A percentile compares a stretch with the other conserved stretches of the same genome.
phyloP scores from a whole-genome alignment of 2,329 filamentous ascomycete genomes.

The Ascochyta koolunga region DNA sequence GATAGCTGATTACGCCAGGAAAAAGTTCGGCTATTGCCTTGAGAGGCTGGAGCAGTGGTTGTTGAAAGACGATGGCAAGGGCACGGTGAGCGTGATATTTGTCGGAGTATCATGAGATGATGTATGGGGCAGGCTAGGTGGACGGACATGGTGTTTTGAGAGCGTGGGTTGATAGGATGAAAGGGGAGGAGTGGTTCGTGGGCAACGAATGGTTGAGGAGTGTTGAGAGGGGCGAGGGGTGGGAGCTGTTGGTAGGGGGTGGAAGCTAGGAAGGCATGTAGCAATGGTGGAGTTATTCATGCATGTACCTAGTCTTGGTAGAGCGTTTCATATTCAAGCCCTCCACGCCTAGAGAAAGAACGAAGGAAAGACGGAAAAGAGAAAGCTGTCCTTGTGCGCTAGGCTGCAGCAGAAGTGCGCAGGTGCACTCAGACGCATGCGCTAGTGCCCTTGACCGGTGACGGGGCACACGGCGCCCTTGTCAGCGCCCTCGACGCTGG shows the following conservation, averaged over 20 bases:
- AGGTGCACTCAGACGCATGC: too few relatives aligned
- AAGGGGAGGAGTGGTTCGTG: conserved; percentile 18
- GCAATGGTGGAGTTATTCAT: too few relatives aligned
- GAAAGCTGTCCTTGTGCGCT: too few relatives aligned
- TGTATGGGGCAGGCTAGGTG: conserved; percentile 21
- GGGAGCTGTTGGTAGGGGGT: neutral
- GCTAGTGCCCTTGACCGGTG: conserved; percentile 40
- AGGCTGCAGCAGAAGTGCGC: neutral
- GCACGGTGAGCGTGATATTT: neutral
- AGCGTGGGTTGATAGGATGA: conserved; percentile 13
- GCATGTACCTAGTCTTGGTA: neutral
- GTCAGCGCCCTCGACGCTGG: conserved; percentile 47
- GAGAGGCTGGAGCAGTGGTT: conserved; percentile 21
- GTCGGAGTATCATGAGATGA: conserved; percentile 12
- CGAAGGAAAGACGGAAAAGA: too few relatives aligned
- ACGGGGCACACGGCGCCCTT: conserved; percentile 51
- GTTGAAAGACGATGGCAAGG: conserved; percentile 10
- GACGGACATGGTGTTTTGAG: conserved; percentile 21
- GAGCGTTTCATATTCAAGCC: neutral
- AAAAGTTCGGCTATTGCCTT: conserved; percentile 1
- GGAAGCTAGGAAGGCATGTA: too few relatives aligned
- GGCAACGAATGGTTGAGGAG: conserved; percentile 7
- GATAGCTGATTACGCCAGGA: conserved; percentile 11
- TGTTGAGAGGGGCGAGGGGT: conserved; percentile 16
- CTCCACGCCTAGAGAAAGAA: neutral